These are phyloP conservation scores for Coemansia interrupta DNA, from an alignment of 192 early-diverging fungal genomes.

Conservation along the genomic window DNA sequence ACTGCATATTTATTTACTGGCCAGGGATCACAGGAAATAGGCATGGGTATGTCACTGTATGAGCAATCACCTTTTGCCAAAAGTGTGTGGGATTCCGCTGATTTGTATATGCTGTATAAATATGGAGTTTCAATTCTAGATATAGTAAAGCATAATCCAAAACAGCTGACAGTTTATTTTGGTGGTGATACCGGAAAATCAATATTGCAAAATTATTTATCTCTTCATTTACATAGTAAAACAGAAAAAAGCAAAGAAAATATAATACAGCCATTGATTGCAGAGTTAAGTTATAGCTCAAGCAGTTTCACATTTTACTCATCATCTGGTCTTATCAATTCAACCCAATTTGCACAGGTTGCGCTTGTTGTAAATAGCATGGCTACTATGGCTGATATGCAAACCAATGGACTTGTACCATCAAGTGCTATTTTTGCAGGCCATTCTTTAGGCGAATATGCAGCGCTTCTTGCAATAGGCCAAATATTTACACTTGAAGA, in stretches of 20 bases:
- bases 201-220: slow-evolving; percentile 70
- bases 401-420: slow-evolving; percentile 75
- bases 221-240: slow-evolving; percentile 63
- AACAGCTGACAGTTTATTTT: slow-evolving; percentile 64
- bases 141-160: slow-evolving; percentile 84
- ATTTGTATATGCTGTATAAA: slow-evolving; percentile 71
- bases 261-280: too few species aligned
- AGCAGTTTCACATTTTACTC: slow-evolving; percentile 78
- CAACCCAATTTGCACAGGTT: slow-evolving; percentile 91
- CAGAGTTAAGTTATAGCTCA: slow-evolving; percentile 68
- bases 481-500: slow-evolving; percentile 64
- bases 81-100: slow-evolving; percentile 87
- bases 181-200: slow-evolving; percentile 74
- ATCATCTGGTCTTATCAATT: slow-evolving; percentile 75
- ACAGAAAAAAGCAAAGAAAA: too few species aligned
- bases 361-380: slow-evolving; percentile 52
- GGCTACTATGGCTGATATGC: slow-evolving; percentile 86
- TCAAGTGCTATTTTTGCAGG: slow-evolving; percentile 53
- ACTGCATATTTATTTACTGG: slow-evolving; percentile 64
- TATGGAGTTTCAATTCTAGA: slow-evolving; percentile 87
- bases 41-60: slow-evolving; percentile 96
- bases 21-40: slow-evolving; percentile 72
- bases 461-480: slow-evolving; percentile 75
- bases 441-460: slow-evolving; percentile 75
- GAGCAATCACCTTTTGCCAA: slow-evolving; percentile 71